A percentile compares a stretch with the other conserved stretches of the same genome.
phyloP scores from a whole-genome alignment of 2,329 filamentous ascomycete species.

The Aspergillus sp. region DNA sequence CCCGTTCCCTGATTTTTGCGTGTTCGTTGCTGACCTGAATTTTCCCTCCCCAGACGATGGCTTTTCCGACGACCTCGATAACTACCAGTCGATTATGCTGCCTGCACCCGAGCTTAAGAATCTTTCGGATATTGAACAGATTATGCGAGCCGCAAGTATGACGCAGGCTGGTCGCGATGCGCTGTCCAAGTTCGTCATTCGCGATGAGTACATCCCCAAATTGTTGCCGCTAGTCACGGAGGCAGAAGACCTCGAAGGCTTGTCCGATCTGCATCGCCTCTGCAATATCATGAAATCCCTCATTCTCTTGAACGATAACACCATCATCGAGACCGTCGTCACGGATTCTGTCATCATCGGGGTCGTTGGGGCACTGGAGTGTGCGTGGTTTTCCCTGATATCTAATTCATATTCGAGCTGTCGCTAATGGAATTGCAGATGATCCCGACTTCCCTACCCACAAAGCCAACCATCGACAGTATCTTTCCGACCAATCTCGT shows the following conservation, averaged over 20 bases:
- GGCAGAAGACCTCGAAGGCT: slow-evolving; percentile 86
- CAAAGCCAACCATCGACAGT: slow-evolving; percentile 95
- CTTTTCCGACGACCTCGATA: slow-evolving; percentile 83
- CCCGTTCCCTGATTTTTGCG: slow-evolving; percentile 18
- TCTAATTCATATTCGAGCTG: background rate
- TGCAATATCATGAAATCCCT: slow-evolving; percentile 98
- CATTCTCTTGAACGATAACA: slow-evolving; percentile 88
- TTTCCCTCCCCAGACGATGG: slow-evolving; percentile 62
- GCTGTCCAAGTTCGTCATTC: slow-evolving; percentile 79
- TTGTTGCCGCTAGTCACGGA: slow-evolving; percentile 79
- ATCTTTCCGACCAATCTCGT: slow-evolving; percentile 78
- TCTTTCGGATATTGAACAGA: slow-evolving; percentile 76
- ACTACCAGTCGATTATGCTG: slow-evolving; percentile 65
- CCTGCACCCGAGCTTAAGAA: slow-evolving; percentile 77
- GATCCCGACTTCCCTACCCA: slow-evolving; percentile 96
- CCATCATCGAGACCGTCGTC: slow-evolving; percentile 90
- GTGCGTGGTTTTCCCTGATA: slow-evolving; percentile 32
- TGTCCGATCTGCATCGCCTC: slow-evolving; percentile 78
- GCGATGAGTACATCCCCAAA: slow-evolving; percentile 80
- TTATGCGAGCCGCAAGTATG: slow-evolving; percentile 73
- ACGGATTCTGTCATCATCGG: slow-evolving; percentile 84
- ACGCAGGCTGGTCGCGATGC: slow-evolving; percentile 76
- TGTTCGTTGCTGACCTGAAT: background rate
- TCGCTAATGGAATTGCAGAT: slow-evolving; percentile 47
- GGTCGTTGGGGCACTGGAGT: slow-evolving; percentile 92